Evolutionary conservation across 2,329 filamentous ascomycete species (phyloP).

Genomic region (Alternaria arbusti): DNA sequence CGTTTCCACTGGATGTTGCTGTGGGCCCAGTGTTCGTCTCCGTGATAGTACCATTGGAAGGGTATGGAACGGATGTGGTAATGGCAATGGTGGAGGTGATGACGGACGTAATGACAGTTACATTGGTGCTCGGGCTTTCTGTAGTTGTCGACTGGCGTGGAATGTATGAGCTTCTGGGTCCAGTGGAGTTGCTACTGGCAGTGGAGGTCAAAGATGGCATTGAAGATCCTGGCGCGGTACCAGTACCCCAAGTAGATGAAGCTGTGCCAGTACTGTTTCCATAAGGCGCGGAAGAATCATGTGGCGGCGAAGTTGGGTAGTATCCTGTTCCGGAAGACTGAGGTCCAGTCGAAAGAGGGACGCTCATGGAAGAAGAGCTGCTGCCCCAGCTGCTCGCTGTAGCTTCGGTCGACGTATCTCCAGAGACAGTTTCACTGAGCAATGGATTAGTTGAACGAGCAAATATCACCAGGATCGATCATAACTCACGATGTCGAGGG

Average conservation of each 20-base stretch:
- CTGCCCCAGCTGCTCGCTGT: constrained; percentile 25
- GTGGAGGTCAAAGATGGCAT: not conserved
- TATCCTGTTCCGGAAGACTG: constrained; percentile 12
- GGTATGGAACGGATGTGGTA: not conserved
- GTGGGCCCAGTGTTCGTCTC: not conserved
- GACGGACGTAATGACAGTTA: constrained; percentile 1
- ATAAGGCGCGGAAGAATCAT: constrained; percentile 14
- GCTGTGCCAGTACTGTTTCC: constrained; percentile 10
- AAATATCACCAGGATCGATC: not conserved
- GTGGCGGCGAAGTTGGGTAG: not conserved
- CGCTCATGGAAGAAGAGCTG: constrained; percentile 8
- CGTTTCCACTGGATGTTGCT: constrained; percentile 1
- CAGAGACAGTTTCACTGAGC: constrained; percentile 3
- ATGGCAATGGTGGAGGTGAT: not conserved
- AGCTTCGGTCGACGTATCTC: constrained; percentile 23
- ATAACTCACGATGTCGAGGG: constrained; percentile 18
- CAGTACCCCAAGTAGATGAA: constrained; percentile 6
- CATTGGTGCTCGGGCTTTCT: not conserved
- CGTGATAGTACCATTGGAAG: constrained; percentile 7
- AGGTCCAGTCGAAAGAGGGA: constrained; percentile 14
- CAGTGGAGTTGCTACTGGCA: not conserved
- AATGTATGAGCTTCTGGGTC: not conserved
- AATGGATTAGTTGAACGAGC: constrained; percentile 5
- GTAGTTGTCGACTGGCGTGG: not conserved
- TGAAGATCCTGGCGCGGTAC: constrained; percentile 4